These are phyloP conservation scores for Penicillium corylophilum DNA, from an alignment of 2,329 filamentous ascomycete species.

Conservation along the genomic window DNA sequence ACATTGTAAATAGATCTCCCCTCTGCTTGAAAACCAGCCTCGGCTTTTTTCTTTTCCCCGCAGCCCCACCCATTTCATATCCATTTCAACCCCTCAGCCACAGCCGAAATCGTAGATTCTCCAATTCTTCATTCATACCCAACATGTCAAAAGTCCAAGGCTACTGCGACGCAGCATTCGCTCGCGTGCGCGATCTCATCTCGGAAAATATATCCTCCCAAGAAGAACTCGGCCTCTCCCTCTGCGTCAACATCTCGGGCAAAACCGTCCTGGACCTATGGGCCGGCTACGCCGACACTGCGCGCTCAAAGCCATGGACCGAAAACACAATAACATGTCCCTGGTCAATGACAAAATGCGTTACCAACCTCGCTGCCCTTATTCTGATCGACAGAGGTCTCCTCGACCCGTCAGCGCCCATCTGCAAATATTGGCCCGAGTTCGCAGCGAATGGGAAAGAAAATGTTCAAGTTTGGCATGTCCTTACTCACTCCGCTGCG, in stretches of 20 bases:
- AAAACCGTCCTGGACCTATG: conserved; percentile 47
- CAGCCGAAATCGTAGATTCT: neutral
- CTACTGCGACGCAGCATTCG: conserved; percentile 36
- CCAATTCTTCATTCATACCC: neutral
- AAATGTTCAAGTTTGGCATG: conserved; percentile 40
- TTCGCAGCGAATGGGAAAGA: conserved; percentile 46
- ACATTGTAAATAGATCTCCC: neutral
- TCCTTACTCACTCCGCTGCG: conserved; percentile 44
- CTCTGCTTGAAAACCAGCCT: neutral
- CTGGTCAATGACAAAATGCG: conserved; percentile 44
- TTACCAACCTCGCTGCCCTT: conserved; percentile 39
- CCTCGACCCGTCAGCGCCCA: conserved; percentile 37
- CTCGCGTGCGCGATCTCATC: conserved; percentile 32
- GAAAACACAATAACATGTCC: conserved; percentile 43
- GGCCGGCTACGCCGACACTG: conserved; percentile 41
- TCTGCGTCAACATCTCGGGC: conserved; percentile 45
- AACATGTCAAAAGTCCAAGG: conserved; percentile 34
- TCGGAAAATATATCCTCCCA: conserved; percentile 35
- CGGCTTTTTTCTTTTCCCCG: neutral
- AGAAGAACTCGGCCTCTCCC: conserved; percentile 40
- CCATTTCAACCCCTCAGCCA: neutral
- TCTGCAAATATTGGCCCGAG: conserved; percentile 50
- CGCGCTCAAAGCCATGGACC: conserved; percentile 36
- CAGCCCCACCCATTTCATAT: too few relatives aligned
- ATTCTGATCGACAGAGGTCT: conserved; percentile 44